Evolutionary conservation across 257 asterid genomes (phyloP), one percentile per base, ranked within the genome.

Genomic region (Paulownia fortunei): DNA sequence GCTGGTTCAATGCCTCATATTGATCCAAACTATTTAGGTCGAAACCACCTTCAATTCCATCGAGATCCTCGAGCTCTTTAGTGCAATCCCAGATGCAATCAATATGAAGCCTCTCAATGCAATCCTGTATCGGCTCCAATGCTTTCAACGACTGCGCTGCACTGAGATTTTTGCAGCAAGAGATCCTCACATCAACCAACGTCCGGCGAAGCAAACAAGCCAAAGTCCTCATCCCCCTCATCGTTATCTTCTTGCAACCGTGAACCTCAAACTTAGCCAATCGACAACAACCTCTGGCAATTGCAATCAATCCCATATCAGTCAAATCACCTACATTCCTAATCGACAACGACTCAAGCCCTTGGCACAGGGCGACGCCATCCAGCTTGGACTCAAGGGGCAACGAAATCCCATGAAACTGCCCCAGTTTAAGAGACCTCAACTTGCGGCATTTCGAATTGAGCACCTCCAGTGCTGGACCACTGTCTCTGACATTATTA

Each of bases 271-370:
- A 90, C 88, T 83, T 87, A 3, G 87, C 66, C 76, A 93, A 78
- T 62, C 86, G 86, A 80, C 85, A 85, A 76, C 99, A 96, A 52
- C 99, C 99, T 80, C 97, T 89, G 15, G 82, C 97, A 34, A 96
- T 93, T 24, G 94, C 98, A 39, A 96, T 93, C 88, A 96, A 79
- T n/a, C 98, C 97, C 96, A 93, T 90, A 76, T 96, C 97, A 32
- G 78, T 79, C 82, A 96, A 79, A 83, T 93, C 97, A 37, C 87
- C 96, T 2, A 87, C 98, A 46, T 84, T 85, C 81, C 89, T 82
- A 46, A 96, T 85, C 18, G 97, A 90, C 80, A 96, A 73, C 16
- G 92, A 86, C 60, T 86, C 83, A 23, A 96, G 94, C 81, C 89
- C 73, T 24, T 85, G 89, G 83, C 97, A 93, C 4, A 92, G 77